phyloP scores from a whole-genome alignment of 2,329 filamentous ascomycete species.

The Verticillium longisporum region DNA sequence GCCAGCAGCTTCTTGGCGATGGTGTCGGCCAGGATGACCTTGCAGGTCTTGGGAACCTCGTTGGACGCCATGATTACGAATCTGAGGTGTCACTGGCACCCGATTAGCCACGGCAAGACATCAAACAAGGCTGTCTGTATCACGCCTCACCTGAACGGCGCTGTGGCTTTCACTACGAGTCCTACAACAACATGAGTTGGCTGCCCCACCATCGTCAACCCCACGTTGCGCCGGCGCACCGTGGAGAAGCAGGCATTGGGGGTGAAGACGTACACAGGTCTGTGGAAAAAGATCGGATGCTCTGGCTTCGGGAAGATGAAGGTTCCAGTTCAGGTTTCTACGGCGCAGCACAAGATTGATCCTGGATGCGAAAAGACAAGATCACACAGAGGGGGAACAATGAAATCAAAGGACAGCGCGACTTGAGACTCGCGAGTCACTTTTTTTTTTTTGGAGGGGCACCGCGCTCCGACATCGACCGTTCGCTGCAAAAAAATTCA shows the following conservation, averaged over 20 bases:
- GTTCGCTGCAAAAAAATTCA: constrained; percentile 1
- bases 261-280: neutral
- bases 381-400: neutral
- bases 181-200: neutral
- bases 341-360: neutral
- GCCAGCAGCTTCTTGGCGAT: constrained; percentile 76
- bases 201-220: neutral
- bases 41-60: constrained; percentile 64
- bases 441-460: constrained; percentile 1
- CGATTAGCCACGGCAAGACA: neutral
- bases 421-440: neutral
- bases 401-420: neutral
- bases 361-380: neutral
- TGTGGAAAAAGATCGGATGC: neutral
- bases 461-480: constrained; percentile 1
- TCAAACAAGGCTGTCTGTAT: neutral
- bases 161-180: neutral
- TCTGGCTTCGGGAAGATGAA: neutral
- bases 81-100: neutral
- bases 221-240: neutral
- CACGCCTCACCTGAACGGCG: neutral
- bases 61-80: constrained; percentile 28
- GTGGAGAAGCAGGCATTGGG: neutral
- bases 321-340: neutral
- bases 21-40: constrained; percentile 82